Conservation (phyloP, 805 yeast genomes). For the Pichia occidentalis region DNA sequence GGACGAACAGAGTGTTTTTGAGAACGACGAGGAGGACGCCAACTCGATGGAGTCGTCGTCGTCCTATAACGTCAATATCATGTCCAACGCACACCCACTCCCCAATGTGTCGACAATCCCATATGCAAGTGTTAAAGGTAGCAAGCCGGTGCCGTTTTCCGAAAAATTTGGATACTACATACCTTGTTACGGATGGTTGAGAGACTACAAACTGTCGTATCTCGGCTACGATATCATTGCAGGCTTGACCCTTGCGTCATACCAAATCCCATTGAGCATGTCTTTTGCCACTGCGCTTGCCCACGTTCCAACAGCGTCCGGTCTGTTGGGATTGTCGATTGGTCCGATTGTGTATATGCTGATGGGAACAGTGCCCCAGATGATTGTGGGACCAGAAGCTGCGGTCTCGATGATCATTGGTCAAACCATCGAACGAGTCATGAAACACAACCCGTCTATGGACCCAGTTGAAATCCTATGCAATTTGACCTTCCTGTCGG, state of each 20-base stretch:
- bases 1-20: too few species aligned
- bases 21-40: neutral
- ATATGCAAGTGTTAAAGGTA: neutral
- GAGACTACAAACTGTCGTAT: constrained; percentile 35
- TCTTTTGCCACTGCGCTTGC: constrained; percentile 80
- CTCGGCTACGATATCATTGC: constrained; percentile 65
- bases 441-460: constrained; percentile 36
- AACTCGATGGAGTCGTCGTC: constrained; percentile 1
- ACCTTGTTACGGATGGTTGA: constrained; percentile 66
- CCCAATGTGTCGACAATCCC: constrained; percentile 4
- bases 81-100: neutral
- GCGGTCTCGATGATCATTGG: constrained; percentile 81
- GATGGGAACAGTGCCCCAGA: constrained; percentile 79
- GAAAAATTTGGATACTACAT: constrained; percentile 51
- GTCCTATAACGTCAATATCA: neutral
- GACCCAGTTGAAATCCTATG: constrained; percentile 54
- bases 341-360: constrained; percentile 75
- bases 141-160: constrained; percentile 6
- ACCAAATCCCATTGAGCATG: constrained; percentile 83
- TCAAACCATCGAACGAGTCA: constrained; percentile 58
- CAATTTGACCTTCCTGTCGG: constrained; percentile 67
- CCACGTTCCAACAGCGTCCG: constrained; percentile 74
- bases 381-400: constrained; percentile 91
- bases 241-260: constrained; percentile 82
- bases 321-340: constrained; percentile 66